Conservation (phyloP, 257 asterid species). For the Lycium ferocissimum region DNA sequence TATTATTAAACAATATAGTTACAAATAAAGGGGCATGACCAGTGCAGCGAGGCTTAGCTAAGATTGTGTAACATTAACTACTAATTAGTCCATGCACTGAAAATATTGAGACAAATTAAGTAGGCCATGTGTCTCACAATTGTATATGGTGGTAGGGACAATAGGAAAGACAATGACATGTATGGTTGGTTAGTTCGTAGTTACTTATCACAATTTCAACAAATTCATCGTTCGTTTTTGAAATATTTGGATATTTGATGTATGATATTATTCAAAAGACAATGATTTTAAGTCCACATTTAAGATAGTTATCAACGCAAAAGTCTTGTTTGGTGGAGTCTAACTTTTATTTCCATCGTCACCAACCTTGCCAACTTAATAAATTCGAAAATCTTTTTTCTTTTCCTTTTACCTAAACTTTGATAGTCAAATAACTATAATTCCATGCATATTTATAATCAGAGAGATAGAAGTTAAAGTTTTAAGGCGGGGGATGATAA, state of each 20-base stretch:
- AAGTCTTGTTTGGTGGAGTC: neutral
- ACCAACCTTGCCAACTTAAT: neutral
- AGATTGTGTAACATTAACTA: neutral
- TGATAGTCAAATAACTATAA: neutral
- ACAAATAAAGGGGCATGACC: neutral
- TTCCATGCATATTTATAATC: neutral
- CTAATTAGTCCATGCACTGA: neutral
- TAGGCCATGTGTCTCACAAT: neutral
- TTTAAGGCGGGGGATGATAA: neutral
- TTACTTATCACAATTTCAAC: constrained; percentile 3
- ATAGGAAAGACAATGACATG: neutral
- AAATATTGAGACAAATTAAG: neutral
- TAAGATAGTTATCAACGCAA: neutral
- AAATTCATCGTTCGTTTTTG: neutral
- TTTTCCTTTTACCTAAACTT: neutral
- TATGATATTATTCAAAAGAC: neutral
- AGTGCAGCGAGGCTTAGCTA: neutral
- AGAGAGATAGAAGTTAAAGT: neutral
- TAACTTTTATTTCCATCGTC: neutral
- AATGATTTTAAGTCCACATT: neutral
- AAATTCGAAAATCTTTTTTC: neutral
- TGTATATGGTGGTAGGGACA: constrained; percentile 22
- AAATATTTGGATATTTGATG: neutral
- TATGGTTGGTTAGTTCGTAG: neutral
- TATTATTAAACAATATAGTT: neutral